Evolutionary conservation across 2,329 filamentous ascomycete genomes (phyloP).

Genomic region (Alternaria longipes): DNA sequence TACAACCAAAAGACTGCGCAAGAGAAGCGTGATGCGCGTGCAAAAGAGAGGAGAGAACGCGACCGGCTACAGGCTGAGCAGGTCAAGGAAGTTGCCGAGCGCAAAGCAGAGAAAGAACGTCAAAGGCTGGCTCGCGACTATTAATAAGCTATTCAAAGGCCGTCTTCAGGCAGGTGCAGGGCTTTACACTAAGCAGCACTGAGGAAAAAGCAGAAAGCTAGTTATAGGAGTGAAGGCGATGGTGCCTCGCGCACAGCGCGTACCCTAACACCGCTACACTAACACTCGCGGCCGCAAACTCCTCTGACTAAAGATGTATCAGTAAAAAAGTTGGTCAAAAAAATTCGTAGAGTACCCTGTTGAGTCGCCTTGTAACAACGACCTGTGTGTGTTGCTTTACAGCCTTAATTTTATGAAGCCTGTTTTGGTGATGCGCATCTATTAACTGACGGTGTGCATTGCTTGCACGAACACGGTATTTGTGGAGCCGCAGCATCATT

Average conservation of each 20-base stretch:
- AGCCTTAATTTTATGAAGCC: no score
- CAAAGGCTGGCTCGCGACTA: background rate
- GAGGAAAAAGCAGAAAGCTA: background rate
- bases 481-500: no score
- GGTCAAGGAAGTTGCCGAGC: background rate
- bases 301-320: background rate
- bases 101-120: background rate
- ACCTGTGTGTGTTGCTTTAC: no score
- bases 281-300: background rate
- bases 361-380: no score
- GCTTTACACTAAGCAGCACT: background rate
- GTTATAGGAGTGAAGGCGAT: background rate
- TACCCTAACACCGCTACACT: background rate
- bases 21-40: background rate
- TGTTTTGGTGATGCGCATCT: background rate
- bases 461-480: no score
- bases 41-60: background rate
- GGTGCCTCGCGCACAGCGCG: background rate
- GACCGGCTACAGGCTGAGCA: background rate
- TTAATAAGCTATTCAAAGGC: background rate
- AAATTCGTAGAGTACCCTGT: no score
- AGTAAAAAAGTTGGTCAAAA: fast-evolving
- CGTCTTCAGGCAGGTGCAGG: background rate
- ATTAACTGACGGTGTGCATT: no score
- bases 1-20: background rate